Percentiles rank a stretch among this genome's conserved stretches.
phyloP scores from a whole-genome alignment of 2,329 filamentous ascomycete species.

The Cadophora sp. region DNA sequence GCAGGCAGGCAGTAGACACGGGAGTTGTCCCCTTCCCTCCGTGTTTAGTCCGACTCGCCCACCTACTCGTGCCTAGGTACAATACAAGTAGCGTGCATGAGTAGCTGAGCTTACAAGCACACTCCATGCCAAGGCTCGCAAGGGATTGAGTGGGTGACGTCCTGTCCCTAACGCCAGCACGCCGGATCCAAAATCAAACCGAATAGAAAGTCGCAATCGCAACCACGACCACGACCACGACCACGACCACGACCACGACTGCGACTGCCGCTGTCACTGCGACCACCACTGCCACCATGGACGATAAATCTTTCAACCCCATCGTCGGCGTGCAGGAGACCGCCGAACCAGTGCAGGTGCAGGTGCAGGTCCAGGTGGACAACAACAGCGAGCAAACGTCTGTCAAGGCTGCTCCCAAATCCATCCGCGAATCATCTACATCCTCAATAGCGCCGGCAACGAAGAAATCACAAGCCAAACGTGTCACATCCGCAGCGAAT shows the following conservation, averaged over 20 bases:
- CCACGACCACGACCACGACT: not conserved
- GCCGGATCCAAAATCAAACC: no score
- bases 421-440: conserved; percentile 35
- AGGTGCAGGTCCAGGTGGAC: conserved; percentile 2
- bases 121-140: no score
- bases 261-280: not conserved
- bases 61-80: no score
- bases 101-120: no score
- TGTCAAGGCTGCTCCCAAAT: conserved; percentile 17
- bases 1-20: no score
- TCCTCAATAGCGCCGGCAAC: conserved; percentile 32
- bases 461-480: conserved; percentile 39
- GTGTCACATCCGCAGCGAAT: conserved; percentile 47
- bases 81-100: no score
- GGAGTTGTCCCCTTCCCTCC: no score
- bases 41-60: no score
- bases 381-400: not conserved
- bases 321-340: conserved; percentile 24
- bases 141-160: conserved; percentile 22
- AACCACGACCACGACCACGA: not conserved
- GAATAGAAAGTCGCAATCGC: no score
- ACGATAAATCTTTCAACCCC: conserved; percentile 26
- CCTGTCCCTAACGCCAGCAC: not conserved
- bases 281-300: conserved; percentile 22
- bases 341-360: conserved; percentile 21